phyloP scores from a whole-genome alignment of 2,329 filamentous ascomycete genomes.

The Colletotrichum musicola region DNA sequence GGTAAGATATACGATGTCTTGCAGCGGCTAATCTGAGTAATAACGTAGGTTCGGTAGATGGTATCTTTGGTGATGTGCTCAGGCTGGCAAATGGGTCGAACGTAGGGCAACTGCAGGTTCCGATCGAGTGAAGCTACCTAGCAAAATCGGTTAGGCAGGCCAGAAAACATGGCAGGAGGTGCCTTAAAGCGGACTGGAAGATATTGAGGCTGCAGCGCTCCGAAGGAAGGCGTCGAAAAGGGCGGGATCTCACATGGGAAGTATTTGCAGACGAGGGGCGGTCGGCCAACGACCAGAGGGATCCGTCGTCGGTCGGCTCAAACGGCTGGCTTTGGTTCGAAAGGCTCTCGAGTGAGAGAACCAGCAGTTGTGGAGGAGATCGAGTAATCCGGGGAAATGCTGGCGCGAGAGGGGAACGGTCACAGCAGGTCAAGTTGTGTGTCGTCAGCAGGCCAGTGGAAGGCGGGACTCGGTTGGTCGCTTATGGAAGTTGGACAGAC shows the following conservation, averaged over 20 bases:
- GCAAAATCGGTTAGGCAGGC: not conserved
- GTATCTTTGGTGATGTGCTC: constrained; percentile 9
- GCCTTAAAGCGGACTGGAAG: not conserved
- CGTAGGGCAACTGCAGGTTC: constrained; percentile 4
- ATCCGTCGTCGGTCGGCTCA: not conserved
- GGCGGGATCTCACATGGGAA: constrained; percentile 26
- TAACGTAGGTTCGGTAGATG: constrained; percentile 24
- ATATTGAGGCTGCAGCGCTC: not conserved
- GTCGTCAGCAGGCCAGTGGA: constrained; percentile 35
- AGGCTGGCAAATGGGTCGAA: not conserved
- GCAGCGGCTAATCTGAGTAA: constrained; percentile 4
- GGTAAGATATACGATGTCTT: not conserved
- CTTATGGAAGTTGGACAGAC: constrained; percentile 10
- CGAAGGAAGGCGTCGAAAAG: constrained; percentile 5
- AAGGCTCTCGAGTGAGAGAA: not conserved
- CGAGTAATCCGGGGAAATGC: constrained; percentile 1
- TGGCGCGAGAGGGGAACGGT: constrained; percentile 25
- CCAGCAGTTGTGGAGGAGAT: not conserved
- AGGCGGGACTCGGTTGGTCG: constrained; percentile 30
- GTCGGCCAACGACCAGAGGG: not conserved
- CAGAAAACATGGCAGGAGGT: not conserved
- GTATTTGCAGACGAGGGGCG: constrained; percentile 12
- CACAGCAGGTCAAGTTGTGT: constrained; percentile 17
- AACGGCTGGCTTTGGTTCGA: not conserved
- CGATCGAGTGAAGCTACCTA: constrained; percentile 3